Evolutionary conservation across 805 yeast genomes (phyloP).

Genomic region (Kodamaea kakaduensis): DNA sequence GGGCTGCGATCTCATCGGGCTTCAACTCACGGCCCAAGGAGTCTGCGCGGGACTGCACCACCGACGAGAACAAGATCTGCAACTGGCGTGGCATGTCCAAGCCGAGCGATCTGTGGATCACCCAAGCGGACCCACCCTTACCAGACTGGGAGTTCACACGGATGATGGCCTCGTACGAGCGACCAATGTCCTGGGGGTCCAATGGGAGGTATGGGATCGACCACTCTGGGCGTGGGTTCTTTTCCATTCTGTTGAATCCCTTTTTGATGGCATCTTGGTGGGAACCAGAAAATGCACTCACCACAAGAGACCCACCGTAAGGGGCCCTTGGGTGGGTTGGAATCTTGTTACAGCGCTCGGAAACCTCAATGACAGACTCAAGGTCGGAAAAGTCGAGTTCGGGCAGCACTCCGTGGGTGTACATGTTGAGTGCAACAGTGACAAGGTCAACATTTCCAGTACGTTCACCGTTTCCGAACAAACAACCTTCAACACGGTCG

Average conservation of each 20-base stretch:
- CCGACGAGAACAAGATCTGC: slow-evolving; percentile 63
- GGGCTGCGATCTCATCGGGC: slow-evolving; percentile 56
- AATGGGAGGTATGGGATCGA: slow-evolving; percentile 72
- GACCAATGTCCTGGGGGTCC: slow-evolving; percentile 78
- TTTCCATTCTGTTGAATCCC: slow-evolving; percentile 49
- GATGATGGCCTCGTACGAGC: slow-evolving; percentile 77
- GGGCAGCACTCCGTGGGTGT: slow-evolving; percentile 74
- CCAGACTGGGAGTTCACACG: slow-evolving; percentile 86
- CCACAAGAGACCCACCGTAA: slow-evolving; percentile 75
- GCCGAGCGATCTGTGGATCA: slow-evolving; percentile 64
- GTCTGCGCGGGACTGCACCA: slow-evolving; percentile 66
- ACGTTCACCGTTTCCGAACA: slow-evolving; percentile 81
- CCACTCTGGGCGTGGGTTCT: slow-evolving; percentile 38
- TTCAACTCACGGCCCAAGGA: slow-evolving; percentile 64
- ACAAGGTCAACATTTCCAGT: slow-evolving; percentile 80
- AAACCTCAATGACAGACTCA: slow-evolving; percentile 60
- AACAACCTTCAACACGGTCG: slow-evolving; percentile 80
- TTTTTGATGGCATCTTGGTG: slow-evolving; percentile 71
- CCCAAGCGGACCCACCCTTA: slow-evolving; percentile 87
- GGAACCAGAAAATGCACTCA: slow-evolving; percentile 73
- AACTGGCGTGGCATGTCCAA: slow-evolving; percentile 69
- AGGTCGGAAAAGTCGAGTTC: slow-evolving; percentile 68
- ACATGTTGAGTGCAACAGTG: slow-evolving; percentile 71
- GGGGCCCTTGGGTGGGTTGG: slow-evolving; percentile 75
- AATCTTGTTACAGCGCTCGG: slow-evolving; percentile 74